Evolutionary conservation across 2,329 filamentous ascomycete genomes (phyloP).

Genomic region (Aureobasidium sp.): DNA sequence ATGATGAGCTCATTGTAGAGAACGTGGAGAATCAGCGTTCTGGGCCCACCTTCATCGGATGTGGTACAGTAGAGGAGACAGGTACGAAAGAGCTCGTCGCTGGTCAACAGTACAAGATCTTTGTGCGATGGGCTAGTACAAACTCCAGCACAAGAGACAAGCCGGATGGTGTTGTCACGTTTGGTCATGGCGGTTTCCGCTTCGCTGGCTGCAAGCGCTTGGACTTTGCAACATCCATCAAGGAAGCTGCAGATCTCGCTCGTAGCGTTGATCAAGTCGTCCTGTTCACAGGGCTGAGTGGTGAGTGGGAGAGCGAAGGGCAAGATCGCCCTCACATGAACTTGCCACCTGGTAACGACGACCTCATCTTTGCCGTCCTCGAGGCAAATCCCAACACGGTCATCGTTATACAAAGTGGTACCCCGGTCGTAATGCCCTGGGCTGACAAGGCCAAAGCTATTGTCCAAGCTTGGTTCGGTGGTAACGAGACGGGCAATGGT

Average conservation of each 20-base stretch:
- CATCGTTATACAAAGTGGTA: slow-evolving; percentile 81
- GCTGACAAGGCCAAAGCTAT: slow-evolving; percentile 24
- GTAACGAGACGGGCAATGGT: slow-evolving; percentile 84
- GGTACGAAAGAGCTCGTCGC: slow-evolving; percentile 48
- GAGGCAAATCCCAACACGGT: slow-evolving; percentile 74
- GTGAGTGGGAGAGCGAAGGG: slow-evolving; percentile 48
- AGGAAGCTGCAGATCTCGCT: slow-evolving; percentile 67
- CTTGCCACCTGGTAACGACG: slow-evolving; percentile 43
- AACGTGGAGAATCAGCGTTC: slow-evolving; percentile 58
- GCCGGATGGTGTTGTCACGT: not conserved
- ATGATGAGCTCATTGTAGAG: slow-evolving; percentile 36
- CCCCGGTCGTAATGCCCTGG: slow-evolving; percentile 60
- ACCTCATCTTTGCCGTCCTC: slow-evolving; percentile 56
- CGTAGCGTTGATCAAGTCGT: slow-evolving; percentile 73
- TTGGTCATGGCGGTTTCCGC: slow-evolving; percentile 9
- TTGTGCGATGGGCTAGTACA: not conserved
- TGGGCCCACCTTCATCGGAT: slow-evolving; percentile 71
- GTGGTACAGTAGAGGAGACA: slow-evolving; percentile 69
- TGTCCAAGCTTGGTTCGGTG: slow-evolving; percentile 52
- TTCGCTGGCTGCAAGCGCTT: slow-evolving; percentile 8
- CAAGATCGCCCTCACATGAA: slow-evolving; percentile 70
- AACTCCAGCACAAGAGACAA: not conserved
- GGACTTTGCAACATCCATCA: not conserved
- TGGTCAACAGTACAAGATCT: not conserved
- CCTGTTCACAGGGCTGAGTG: slow-evolving; percentile 68